A percentile compares a stretch with the other conserved stretches of the same genome.
Conservation (phyloP, 805 yeast species). For the Yarrowia sp. region DNA sequence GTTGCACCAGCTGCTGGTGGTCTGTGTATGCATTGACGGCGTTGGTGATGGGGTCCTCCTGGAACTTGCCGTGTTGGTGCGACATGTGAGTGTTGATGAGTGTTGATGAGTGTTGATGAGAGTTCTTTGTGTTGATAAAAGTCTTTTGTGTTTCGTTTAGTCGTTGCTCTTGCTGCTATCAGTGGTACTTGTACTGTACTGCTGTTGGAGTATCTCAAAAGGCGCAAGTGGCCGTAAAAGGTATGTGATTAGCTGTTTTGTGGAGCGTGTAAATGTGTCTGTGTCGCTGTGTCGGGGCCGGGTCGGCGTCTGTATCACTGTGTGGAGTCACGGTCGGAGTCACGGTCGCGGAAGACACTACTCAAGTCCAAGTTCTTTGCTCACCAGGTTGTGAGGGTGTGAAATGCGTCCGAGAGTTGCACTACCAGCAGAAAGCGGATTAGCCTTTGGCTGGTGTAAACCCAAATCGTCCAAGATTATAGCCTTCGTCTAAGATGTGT, state of each 20-base stretch:
- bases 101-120: not conserved
- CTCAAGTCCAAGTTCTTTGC: too few species aligned
- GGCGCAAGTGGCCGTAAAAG: too few species aligned
- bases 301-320: not conserved
- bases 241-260: too few species aligned
- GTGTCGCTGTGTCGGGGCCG: not conserved
- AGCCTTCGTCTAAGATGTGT: not conserved
- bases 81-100: not conserved
- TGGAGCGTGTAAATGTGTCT: not conserved
- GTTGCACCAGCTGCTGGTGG: constrained; percentile 45
- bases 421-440: constrained; percentile 21
- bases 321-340: not conserved
- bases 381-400: constrained; percentile 5
- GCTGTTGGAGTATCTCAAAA: too few species aligned
- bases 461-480: constrained; percentile 5
- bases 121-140: not conserved
- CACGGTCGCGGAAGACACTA: too few species aligned
- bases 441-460: constrained; percentile 22
- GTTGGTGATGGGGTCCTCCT: constrained; percentile 40
- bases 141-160: too few species aligned
- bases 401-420: constrained; percentile 19
- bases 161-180: too few species aligned
- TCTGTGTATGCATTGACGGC: constrained; percentile 42
- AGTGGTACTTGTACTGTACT: too few species aligned
- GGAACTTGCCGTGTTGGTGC: constrained; percentile 35